A percentile compares a stretch with the other conserved stretches of the same genome.
phyloP scores from a whole-genome alignment of 352 stramenopile genomes.

The Pilasporangium apinafurcum region DNA sequence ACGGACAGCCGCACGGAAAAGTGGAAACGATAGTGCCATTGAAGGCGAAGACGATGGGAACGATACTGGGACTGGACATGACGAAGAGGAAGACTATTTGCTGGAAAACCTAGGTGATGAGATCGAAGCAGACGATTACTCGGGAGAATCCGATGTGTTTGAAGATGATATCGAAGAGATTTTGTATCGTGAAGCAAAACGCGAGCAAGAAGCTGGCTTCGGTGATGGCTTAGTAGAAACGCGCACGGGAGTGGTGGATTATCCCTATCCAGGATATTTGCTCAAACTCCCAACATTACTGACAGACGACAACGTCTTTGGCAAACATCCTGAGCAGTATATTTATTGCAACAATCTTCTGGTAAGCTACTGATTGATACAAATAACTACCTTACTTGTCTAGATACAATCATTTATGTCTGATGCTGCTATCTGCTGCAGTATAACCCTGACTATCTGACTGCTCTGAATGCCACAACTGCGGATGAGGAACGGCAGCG shows the following conservation, averaged over 20 bases:
- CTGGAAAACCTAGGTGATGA: slow-evolving; percentile 36
- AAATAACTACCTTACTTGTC: background rate
- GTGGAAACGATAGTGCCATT: background rate
- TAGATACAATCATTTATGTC: background rate
- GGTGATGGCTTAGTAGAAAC: slow-evolving; percentile 46
- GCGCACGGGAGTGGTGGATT: slow-evolving; percentile 33
- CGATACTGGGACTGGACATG: slow-evolving; percentile 4
- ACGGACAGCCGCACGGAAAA: background rate
- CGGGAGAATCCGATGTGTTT: slow-evolving; percentile 66
- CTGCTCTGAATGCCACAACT: background rate
- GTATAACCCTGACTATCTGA: background rate
- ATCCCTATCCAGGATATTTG: slow-evolving; percentile 52
- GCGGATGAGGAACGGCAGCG: slow-evolving; percentile 14
- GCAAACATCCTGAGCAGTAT: slow-evolving; percentile 51
- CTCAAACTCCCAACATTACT: slow-evolving; percentile 49
- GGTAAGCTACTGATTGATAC: slow-evolving; percentile 16
- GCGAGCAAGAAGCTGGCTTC: slow-evolving; percentile 36
- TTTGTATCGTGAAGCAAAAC: slow-evolving; percentile 37
- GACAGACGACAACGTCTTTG: slow-evolving; percentile 52
- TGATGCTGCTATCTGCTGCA: slow-evolving; percentile 1
- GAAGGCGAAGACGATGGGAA: slow-evolving; percentile 6
- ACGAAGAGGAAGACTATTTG: slow-evolving; percentile 34
- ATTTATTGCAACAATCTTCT: slow-evolving; percentile 78
- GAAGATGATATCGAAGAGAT: slow-evolving; percentile 69
- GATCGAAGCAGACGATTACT: slow-evolving; percentile 35